Conservation (phyloP, 1,139 yeast genomes). For the Yamadazyma triangularis region DNA sequence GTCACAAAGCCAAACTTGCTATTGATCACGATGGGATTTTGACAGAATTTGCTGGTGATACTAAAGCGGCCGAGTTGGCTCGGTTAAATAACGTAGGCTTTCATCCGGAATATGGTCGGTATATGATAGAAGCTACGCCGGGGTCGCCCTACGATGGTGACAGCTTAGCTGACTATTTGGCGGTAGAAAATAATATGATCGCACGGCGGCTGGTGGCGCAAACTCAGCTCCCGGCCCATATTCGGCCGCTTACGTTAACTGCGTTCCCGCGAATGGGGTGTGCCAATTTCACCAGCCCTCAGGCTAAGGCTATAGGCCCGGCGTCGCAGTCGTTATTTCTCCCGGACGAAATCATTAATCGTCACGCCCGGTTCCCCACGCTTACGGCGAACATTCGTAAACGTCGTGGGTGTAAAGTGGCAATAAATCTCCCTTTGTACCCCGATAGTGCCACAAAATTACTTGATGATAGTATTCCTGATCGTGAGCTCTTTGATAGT, state of each 20-base stretch:
- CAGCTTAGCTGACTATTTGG: conserved; percentile 48
- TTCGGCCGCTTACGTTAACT: conserved; percentile 73
- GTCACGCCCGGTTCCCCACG: conserved; percentile 94
- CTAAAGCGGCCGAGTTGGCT: conserved; percentile 22
- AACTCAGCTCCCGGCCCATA: conserved; percentile 46
- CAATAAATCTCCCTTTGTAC: conserved; percentile 82
- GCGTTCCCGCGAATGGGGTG: conserved; percentile 87
- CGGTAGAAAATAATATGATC: conserved; percentile 83
- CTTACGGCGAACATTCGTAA: conserved; percentile 88
- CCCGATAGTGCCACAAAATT: conserved; percentile 68
- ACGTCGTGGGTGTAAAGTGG: conserved; percentile 87
- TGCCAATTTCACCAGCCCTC: conserved; percentile 66
- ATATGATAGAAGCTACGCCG: conserved; percentile 96
- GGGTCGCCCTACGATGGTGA: conserved; percentile 70
- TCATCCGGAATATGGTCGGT: conserved; percentile 97
- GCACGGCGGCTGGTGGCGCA: conserved; percentile 61
- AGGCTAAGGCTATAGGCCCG: conserved; percentile 59
- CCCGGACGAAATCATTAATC: conserved; percentile 92
- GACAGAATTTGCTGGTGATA: conserved; percentile 52
- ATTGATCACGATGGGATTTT: conserved; percentile 78
- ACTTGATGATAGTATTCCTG: conserved; percentile 68
- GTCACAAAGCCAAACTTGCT: conserved; percentile 48
- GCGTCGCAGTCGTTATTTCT: conserved; percentile 85
- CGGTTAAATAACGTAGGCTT: conserved; percentile 57
- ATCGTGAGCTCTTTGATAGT: conserved; percentile 57